Evolutionary conservation across 1,139 yeast genomes (phyloP).

Genomic region (Lodderomyces elongisporus): DNA sequence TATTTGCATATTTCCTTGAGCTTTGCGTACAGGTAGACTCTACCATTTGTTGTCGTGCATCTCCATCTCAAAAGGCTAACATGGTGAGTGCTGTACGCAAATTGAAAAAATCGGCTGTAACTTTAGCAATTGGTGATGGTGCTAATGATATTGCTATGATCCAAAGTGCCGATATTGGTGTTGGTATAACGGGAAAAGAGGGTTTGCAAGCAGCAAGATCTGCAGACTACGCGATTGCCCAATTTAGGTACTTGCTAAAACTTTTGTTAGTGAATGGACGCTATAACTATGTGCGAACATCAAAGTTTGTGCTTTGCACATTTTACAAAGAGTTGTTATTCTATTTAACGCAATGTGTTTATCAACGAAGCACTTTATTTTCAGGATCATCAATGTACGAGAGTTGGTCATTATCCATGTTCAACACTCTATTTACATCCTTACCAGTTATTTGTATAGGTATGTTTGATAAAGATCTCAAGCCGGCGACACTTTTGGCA

Average conservation of each 20-base stretch:
- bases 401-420: slow-evolving; percentile 96
- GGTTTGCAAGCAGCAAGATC: slow-evolving; percentile 96
- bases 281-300: slow-evolving; percentile 86
- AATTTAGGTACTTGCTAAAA: slow-evolving; percentile 78
- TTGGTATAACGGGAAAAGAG: slow-evolving; percentile 95
- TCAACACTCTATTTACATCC: slow-evolving; percentile 90
- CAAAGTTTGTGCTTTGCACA: slow-evolving; percentile 88
- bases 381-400: slow-evolving; percentile 94
- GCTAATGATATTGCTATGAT: slow-evolving; percentile 99
- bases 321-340: slow-evolving; percentile 91
- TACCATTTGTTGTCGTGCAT: slow-evolving; percentile 91
- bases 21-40: slow-evolving; percentile 85
- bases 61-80: slow-evolving; percentile 92
- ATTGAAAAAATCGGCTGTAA: slow-evolving; percentile 62
- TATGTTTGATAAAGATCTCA: slow-evolving; percentile 88
- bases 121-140: slow-evolving; percentile 98
- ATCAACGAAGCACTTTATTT: slow-evolving; percentile 80
- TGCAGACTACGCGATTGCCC: slow-evolving; percentile 94
- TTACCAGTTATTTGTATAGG: slow-evolving; percentile 89
- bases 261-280: slow-evolving; percentile 89
- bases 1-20: slow-evolving; percentile 73
- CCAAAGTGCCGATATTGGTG: slow-evolving; percentile 96
- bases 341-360: slow-evolving; percentile 82
- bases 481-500: slow-evolving; percentile 82
- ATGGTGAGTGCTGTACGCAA: slow-evolving; percentile 78